Evolutionary conservation across 2,329 filamentous ascomycete species (phyloP), one percentile per base, ranked within the genome.

Genomic region (Ascomycota sp.): DNA sequence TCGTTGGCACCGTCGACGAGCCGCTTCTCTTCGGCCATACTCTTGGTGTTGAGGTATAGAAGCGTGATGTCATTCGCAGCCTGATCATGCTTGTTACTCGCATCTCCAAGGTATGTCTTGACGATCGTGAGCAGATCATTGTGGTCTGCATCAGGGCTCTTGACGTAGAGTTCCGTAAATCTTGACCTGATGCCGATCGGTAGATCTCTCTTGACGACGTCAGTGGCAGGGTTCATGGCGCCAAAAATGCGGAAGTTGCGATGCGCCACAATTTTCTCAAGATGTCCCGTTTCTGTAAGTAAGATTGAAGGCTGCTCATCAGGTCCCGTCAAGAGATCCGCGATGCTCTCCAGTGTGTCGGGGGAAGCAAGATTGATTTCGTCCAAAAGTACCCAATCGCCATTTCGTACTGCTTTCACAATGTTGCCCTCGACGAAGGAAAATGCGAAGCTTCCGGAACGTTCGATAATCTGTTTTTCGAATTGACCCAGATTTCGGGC

Each of bases 171-270:
- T 50, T 99, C 89, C 0, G 89, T 95, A 46, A 99, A 99, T 29
- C 85, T 70, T 7, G 85, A 92, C 32, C 86, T 67, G 26, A 95
- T 70, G 2, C 86, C 85, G 32, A 80, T 72, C 1, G 86, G 83
- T 11, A 99, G 59, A 50, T 98, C 89, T 32, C 86, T 75, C 55
- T 98, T 99, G 35, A 91, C 89, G 32, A 94, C 74, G 56, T 99
- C 89, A 3, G 89, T 98, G 5, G 89, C 89, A 20, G 89, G 89
- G 45, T 99, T 99, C 89, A 99, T 99, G 20, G 91, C 89, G 30
- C 81, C 91, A 46, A 99, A 98, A 10, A 99, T 79, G 24, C 89
- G 74, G 50, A 99, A 98, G 38, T 93, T 74, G 0, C 82, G 75
- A 50, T 98, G 86, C 1, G 85, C 89, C 35, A 75, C 65, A 23